Evolutionary conservation across 441 rosid species (phyloP), one percentile per base, ranked within the genome.

Genomic region (Bruguiera hainesii): DNA sequence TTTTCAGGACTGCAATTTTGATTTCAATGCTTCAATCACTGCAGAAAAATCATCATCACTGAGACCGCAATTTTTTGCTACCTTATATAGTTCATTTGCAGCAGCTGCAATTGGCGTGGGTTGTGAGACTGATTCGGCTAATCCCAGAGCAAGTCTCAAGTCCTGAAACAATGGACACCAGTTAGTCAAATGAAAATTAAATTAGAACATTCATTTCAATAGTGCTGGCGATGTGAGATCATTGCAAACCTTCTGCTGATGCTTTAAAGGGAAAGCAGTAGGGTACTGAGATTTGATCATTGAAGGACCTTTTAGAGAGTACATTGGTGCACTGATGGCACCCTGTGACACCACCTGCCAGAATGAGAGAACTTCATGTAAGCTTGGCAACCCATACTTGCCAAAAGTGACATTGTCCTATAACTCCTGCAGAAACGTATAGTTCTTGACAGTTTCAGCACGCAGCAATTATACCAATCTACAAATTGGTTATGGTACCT

Each of bases 291-390:
- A 85, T 72, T 89, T 83, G 71, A 84, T 82, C 97, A 90, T 93
- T 0, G 91, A 80, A 33, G 98, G 95, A 67, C 98, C 98, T 78
- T 93, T 90, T 42, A 93, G 68, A 0, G 88, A 79, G 83, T 82
- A 93, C 91, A 89, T 91, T 62, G 97, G 98, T 21, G 96, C 84
- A 61, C 85, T 87, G 21, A 93, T 93, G 57, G 98, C 98, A 64
- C 97, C 98, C 69, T 90, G 97, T 13, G 90, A 82, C 20, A 93
- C 83, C 20, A 89, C 98, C 97, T 91, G 88, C 75, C 49, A 62
- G n/a, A 30, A 18, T 39, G 8, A 46, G 39, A 48, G 53, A 28
- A 57, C 21, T 19, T 60, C 7, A 23, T 28, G 25, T 5, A 70
- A 18, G 23, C 8, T 20, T 18, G 2, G 57, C 25, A 63, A 6